These are phyloP conservation scores for Suillus subalutaceus DNA, from an alignment of 768 basidiomycete species.

Conservation along the genomic window DNA sequence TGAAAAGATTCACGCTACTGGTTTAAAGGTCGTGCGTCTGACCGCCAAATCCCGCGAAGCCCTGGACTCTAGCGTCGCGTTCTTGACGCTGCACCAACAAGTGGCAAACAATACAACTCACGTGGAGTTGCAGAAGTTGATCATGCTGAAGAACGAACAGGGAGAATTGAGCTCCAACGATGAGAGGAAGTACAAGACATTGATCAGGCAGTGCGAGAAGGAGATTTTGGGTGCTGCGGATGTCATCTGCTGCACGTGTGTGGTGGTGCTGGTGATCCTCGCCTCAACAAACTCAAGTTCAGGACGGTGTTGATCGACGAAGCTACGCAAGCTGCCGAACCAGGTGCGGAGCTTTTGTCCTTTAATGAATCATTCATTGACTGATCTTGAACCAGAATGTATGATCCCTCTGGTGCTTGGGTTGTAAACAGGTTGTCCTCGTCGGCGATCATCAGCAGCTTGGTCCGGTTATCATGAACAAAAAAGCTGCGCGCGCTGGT, in stretches of 20 bases:
- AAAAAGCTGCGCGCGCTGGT: conserved; percentile 99
- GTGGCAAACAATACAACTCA: conserved; percentile 96
- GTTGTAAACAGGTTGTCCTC: conserved; percentile 96
- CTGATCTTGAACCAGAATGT: conserved; percentile 66
- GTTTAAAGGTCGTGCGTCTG: conserved; percentile 95
- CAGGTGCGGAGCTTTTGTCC: conserved; percentile 54
- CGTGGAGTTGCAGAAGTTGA: conserved; percentile 96
- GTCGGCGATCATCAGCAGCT: conserved; percentile 98
- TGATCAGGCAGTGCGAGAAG: conserved; percentile 95
- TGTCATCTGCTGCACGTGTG: conserved; percentile 98
- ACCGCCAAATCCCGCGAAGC: conserved; percentile 99
- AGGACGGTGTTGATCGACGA: conserved; percentile 98
- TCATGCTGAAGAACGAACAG: conserved; percentile 96
- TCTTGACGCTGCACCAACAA: conserved; percentile 95
- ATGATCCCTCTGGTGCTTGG: conserved; percentile 99
- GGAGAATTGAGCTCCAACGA: conserved; percentile 96
- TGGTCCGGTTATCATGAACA: conserved; percentile 99
- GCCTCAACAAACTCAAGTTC: conserved; percentile 96
- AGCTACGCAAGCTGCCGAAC: conserved; percentile 97
- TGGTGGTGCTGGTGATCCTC: conserved; percentile 96
- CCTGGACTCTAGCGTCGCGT: conserved; percentile 91
- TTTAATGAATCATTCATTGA: conserved; percentile 9
- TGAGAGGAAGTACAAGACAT: conserved; percentile 96
- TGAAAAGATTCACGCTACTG: conserved; percentile 99
- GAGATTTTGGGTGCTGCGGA: conserved; percentile 95